Conservation (phyloP, 306 rosid species). For the Abrus pulchellus region DNA sequence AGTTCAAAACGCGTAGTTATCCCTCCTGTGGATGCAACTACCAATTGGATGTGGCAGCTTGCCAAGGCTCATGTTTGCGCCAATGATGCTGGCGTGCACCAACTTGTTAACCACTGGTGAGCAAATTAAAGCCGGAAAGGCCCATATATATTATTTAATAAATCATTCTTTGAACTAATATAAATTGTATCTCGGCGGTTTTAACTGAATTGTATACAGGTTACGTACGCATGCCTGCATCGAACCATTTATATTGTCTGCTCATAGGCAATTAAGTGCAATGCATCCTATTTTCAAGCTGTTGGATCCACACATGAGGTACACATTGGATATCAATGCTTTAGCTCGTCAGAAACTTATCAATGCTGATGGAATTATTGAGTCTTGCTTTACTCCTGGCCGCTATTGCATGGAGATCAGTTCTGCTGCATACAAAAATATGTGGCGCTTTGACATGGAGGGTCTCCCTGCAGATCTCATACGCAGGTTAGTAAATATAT, state of each 20-base stretch:
- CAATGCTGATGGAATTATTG: conserved; percentile 78
- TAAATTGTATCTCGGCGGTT: background rate
- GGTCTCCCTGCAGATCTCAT: conserved; percentile 86
- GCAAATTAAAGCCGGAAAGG: background rate
- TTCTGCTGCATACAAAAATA: conserved; percentile 70
- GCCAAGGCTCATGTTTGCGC: conserved; percentile 88
- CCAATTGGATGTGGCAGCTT: conserved; percentile 85
- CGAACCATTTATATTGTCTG: conserved; percentile 85
- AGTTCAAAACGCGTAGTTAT: conserved; percentile 68
- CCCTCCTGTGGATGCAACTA: conserved; percentile 74
- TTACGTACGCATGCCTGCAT: conserved; percentile 79
- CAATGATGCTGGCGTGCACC: conserved; percentile 90
- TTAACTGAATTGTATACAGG: conserved; percentile 46
- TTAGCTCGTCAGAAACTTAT: conserved; percentile 75
- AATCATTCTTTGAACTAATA: background rate
- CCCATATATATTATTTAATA: background rate
- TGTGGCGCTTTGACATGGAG: conserved; percentile 88
- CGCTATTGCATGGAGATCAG: conserved; percentile 87
- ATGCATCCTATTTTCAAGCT: conserved; percentile 89
- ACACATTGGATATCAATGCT: conserved; percentile 78
- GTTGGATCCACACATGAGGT: conserved; percentile 91
- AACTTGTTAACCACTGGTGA: conserved; percentile 90
- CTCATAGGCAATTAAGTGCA: conserved; percentile 91
- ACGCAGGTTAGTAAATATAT: conserved; percentile 39
- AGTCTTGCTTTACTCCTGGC: conserved; percentile 84